phyloP scores from a whole-genome alignment of 2,329 filamentous ascomycete species.

The Scytalidium lignicola region DNA sequence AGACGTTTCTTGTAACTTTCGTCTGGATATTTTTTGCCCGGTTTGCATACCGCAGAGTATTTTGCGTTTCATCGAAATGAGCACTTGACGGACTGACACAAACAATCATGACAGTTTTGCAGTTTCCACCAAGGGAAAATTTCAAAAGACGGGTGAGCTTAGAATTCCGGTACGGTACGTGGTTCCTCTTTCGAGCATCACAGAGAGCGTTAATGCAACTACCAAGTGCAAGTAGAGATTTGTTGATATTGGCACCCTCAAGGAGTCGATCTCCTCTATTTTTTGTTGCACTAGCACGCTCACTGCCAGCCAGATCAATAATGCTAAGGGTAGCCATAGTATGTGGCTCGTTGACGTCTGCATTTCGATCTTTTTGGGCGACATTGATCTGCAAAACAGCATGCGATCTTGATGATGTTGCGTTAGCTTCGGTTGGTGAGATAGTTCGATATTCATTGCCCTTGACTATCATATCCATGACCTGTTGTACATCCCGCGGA shows the following conservation, averaged over 20 bases:
- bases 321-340: slow-evolving; percentile 98
- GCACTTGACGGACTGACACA: slow-evolving; percentile 95
- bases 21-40: slow-evolving; percentile 99
- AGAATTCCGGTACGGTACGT: slow-evolving; percentile 96
- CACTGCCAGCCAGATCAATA: slow-evolving; percentile 93
- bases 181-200: slow-evolving; percentile 83
- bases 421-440: slow-evolving; percentile 94
- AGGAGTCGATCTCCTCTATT: slow-evolving; percentile 87
- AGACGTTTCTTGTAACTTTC: slow-evolving; percentile 98
- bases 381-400: slow-evolving; percentile 97
- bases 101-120: slow-evolving; percentile 99
- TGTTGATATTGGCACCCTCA: slow-evolving; percentile 99
- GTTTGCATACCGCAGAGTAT: slow-evolving; percentile 95
- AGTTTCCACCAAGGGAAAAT: slow-evolving; percentile 95
- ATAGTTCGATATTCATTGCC: slow-evolving; percentile 94
- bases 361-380: slow-evolving; percentile 89
- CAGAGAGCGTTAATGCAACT: slow-evolving; percentile 98
- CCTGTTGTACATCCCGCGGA: slow-evolving; percentile 85
- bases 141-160: slow-evolving; percentile 94
- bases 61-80: slow-evolving; percentile 97
- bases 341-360: slow-evolving; percentile 86
- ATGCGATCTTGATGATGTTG: slow-evolving; percentile 94
- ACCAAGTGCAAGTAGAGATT: slow-evolving; percentile 87
- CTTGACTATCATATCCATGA: slow-evolving; percentile 98
- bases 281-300: slow-evolving; percentile 93